Base-by-base conservation (phyloP, 805 yeast genomes). In the Kuraishia borneana region DNA sequence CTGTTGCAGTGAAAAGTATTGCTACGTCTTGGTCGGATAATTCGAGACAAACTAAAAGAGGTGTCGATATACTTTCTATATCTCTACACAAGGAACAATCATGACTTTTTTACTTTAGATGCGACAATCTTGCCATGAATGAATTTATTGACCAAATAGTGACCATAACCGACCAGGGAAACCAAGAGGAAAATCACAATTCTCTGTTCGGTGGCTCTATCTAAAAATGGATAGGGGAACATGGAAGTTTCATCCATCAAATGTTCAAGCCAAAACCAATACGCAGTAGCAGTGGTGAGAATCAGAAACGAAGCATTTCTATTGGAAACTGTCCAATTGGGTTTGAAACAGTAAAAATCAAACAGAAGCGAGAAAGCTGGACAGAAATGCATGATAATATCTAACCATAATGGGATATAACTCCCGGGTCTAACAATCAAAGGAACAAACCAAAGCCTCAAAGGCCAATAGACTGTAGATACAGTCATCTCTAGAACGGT, bases 151-250 rank as follows among this genome's bases (percentile, higher is more conserved):
- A 39, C 12, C 6, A 40, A 37, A 33, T 54, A 54, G 4, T 48
- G 42, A 5, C 43, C 32, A 42, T 64, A 56, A 0, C 65, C 70
- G 5, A 59, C 20, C 4, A 59, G 36, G 0, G 63, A 55, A 8
- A 78, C 71, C 6, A 55, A 42, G 0, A 49, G 54, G 47, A 79
- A 79, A 16, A 78, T 68, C 5, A 63, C 39, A 1, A 61, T 49
- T 38, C 81, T 61, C 16, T 51, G 51, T 7, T 56, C 54, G 21
- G 59, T 66, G 5, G 54, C 58, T 10, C 70, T 78, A 47, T 78
- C 70, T 45, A 80, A 56, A 47, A 80, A 80, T 6, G 77, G 81
- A 47, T 80, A 80, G 0, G 89, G 89, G 43, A 71, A 79, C 13
- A 26, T 22, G 9, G 47, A 45, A 13, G 53, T 58, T 2, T 67